Conservation (phyloP, 2,329 filamentous ascomycete species). For the Neoscytalidium dimidiatum region DNA sequence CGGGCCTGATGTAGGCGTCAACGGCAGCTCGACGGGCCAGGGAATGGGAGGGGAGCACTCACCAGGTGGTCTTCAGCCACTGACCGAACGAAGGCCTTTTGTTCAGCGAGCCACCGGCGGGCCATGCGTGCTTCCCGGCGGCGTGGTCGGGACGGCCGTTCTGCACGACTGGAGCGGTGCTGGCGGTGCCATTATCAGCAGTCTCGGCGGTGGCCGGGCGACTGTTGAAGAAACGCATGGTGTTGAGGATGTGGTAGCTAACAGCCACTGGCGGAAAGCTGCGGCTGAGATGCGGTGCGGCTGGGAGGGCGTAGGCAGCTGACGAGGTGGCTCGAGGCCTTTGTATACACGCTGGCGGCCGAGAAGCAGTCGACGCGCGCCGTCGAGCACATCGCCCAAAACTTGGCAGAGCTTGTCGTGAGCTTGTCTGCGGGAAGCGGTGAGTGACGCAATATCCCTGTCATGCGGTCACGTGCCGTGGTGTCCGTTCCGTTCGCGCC, state of each 20-base stretch:
- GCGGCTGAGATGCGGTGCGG: background rate
- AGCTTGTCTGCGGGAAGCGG: background rate
- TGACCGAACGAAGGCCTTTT: constrained; percentile 63
- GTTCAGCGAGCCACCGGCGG: constrained; percentile 3
- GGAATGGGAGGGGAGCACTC: background rate
- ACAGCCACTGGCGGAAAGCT: background rate
- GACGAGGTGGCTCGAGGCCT: background rate
- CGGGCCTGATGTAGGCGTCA: constrained; percentile 41
- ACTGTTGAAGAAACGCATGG: constrained; percentile 44
- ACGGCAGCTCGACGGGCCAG: background rate
- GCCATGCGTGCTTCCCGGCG: background rate
- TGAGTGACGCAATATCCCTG: background rate
- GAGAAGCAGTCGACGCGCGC: background rate
- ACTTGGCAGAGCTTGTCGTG: constrained; percentile 5
- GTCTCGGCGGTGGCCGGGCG: constrained; percentile 33
- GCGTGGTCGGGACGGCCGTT: constrained; percentile 23
- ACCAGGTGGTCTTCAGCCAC: constrained; percentile 67
- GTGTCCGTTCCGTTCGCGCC: background rate
- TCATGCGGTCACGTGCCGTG: background rate
- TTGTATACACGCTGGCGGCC: no score
- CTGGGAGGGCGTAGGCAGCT: background rate
- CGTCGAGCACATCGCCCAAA: background rate
- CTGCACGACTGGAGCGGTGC: constrained; percentile 28
- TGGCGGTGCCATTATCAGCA: constrained; percentile 37
- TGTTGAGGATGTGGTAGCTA: constrained; percentile 21